A percentile compares a stretch with the other conserved stretches of the same genome.
Conservation (phyloP, 2,329 filamentous ascomycete genomes). For the Pseudogymnoascus sp. region DNA sequence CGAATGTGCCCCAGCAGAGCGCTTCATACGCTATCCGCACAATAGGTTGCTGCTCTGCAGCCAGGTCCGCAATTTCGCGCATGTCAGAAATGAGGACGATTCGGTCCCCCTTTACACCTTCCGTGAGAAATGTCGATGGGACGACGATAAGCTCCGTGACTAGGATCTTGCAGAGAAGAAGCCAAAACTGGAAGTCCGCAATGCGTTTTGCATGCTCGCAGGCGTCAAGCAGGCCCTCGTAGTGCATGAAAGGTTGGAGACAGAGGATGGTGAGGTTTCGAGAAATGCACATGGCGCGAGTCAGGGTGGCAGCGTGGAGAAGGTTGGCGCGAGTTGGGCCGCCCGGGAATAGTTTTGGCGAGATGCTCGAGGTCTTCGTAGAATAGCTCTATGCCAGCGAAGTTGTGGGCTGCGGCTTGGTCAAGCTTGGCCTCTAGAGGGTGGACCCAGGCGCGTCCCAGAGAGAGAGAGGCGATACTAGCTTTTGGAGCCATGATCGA, state of each 20-base stretch:
- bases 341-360: constrained; percentile 30
- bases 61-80: constrained; percentile 57
- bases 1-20: constrained; percentile 61
- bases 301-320: constrained; percentile 47
- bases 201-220: constrained; percentile 13
- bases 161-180: constrained; percentile 41
- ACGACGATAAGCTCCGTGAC: constrained; percentile 63
- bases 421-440: constrained; percentile 57
- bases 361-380: constrained; percentile 64
- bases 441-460: constrained; percentile 64
- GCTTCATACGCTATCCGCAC: constrained; percentile 67
- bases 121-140: constrained; percentile 57
- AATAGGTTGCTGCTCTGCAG: constrained; percentile 36
- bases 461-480: constrained; percentile 16
- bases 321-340: constrained; percentile 32
- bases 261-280: constrained; percentile 50
- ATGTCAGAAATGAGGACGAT: constrained; percentile 54
- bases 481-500: neutral
- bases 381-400: constrained; percentile 67
- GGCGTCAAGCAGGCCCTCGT: constrained; percentile 55
- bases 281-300: constrained; percentile 47
- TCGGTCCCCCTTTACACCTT: constrained; percentile 38
- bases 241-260: constrained; percentile 69
- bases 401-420: constrained; percentile 55
- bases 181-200: constrained; percentile 4